These are phyloP conservation scores for Plasmodium knowlesi DNA, from an alignment of 169 alveolate species.

Conservation along the genomic window DNA sequence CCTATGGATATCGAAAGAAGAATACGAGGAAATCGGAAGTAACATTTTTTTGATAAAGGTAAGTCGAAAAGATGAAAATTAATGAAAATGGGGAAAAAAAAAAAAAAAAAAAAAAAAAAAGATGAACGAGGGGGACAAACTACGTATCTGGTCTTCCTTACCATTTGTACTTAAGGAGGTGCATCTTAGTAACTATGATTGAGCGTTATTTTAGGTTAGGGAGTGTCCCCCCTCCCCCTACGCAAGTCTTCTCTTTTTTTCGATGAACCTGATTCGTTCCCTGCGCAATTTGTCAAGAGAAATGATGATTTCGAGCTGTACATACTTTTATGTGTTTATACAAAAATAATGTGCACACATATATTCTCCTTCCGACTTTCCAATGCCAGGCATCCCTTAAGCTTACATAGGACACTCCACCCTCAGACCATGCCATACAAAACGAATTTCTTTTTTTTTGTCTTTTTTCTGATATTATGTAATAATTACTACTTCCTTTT, in stretches of 20 bases:
- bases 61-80: conserved; percentile 29
- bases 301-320: neutral
- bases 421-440: neutral
- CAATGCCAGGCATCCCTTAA: conserved; percentile 69
- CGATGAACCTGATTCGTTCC: neutral
- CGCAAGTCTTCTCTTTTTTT: neutral
- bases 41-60: conserved; percentile 74
- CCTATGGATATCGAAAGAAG: conserved; percentile 80
- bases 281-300: neutral
- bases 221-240: neutral
- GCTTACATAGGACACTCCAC: conserved; percentile 7
- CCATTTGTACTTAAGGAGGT: neutral
- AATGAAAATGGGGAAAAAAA: neutral
- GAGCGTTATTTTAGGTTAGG: neutral
- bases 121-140: neutral
- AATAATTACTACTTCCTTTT: neutral
- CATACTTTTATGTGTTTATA: neutral
- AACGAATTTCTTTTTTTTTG: neutral
- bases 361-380: neutral
- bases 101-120: neutral
- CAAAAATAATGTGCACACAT: neutral
- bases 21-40: conserved; percentile 78
- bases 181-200: neutral
- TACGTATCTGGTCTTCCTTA: neutral
- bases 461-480: neutral